Base-by-base conservation (phyloP, 2,329 filamentous ascomycete genomes). In the Scolecobasidium constrictum region DNA sequence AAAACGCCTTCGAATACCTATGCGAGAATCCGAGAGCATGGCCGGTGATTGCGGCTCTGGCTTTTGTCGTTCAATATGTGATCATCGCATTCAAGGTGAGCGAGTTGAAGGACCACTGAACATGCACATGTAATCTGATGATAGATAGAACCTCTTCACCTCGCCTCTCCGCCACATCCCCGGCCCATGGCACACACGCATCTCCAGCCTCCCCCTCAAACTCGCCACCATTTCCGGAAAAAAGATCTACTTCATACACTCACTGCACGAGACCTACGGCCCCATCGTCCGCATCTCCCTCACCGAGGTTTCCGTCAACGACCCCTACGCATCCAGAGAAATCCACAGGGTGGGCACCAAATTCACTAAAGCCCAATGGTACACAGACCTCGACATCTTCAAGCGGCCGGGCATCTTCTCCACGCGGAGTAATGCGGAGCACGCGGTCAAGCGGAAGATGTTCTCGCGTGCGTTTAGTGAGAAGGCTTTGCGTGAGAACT, bases 181-280 rank as follows among this genome's bases (percentile, higher is more conserved):
- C 0, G 56, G 56, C 1, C 56, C 56, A 22, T 56, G 51, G 55
- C 52, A 55, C 28, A 55, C 53, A 11, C 51, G 48, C 35, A 56
- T 58, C 23, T 58, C 56, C 4, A 53, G 58, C 38, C 52, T 56
- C 16, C 50, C 52, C 19, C 50, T 66, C 18, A 64, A 65, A 44
- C 48, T 54, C 9, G 56, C 59, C 5, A 56, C 63, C n/a, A 46
- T 64, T 5, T 49, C 50, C 4, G 61, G 62, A 5, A 55, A 58
- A 12, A 54, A 61, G 2, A 57, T 61, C 36, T 58, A 62, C 43
- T 61, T 62, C 48, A 60, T 66, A 26, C 55, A 66, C 44, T 43
- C 48, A 4, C 52, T 66, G 1, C 62, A 66, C 47, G 42, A 54
- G 22, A 40, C 11, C 15, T 17, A 42, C 15, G 39, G 39, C 12